These are phyloP conservation scores for Heritiera littoralis DNA, from an alignment of 345 rosid genomes.

Conservation along the genomic window DNA sequence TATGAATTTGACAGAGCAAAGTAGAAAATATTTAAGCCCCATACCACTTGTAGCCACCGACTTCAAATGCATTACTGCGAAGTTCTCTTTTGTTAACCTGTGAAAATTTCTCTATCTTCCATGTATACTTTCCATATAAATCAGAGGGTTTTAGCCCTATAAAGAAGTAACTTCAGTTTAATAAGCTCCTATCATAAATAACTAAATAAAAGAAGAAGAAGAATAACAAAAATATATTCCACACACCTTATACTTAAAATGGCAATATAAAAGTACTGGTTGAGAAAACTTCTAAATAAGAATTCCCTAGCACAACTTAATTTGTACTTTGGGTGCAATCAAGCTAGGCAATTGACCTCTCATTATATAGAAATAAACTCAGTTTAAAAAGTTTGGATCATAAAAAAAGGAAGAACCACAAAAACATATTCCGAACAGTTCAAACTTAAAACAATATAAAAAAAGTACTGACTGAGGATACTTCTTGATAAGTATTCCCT, in stretches of 20 bases:
- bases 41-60: conserved; percentile 94
- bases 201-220: conserved; percentile 2
- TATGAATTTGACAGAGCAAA: conserved; percentile 2
- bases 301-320: not conserved
- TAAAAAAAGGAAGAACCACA: not conserved
- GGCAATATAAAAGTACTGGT: not conserved
- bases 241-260: not conserved
- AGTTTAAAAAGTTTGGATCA: conserved; percentile 16
- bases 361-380: conserved; percentile 28
- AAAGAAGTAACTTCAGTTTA: conserved; percentile 26
- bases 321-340: not conserved
- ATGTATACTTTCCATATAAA: conserved; percentile 72
- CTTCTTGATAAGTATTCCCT: not conserved
- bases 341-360: not conserved
- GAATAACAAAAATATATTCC: not conserved
- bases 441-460: not conserved
- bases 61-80: conserved; percentile 75
- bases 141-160: conserved; percentile 79
- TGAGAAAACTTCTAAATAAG: not conserved
- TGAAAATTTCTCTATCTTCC: conserved; percentile 90
- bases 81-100: conserved; percentile 80
- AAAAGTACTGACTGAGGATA: not conserved
- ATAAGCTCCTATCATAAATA: conserved; percentile 4
- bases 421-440: not conserved
- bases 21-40: conserved; percentile 25